These are phyloP conservation scores for Vitis amurensis DNA, from an alignment of 164 flowering plant species.

Conservation along the genomic window DNA sequence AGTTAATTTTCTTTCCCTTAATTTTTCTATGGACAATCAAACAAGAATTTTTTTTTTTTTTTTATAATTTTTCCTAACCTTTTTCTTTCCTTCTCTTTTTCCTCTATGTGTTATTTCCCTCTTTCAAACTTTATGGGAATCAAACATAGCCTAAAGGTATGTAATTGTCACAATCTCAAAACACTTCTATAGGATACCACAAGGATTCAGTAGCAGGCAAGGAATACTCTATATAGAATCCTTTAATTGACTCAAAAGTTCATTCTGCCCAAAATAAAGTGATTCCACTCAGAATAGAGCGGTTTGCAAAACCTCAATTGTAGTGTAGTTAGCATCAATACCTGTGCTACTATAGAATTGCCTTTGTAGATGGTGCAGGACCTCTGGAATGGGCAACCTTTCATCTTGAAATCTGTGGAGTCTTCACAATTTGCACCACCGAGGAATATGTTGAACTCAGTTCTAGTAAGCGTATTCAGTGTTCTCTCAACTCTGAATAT, in stretches of 20 bases:
- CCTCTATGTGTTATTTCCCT: too few relatives aligned
- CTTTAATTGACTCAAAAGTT: background rate
- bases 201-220: too few relatives aligned
- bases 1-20: too few relatives aligned
- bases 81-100: too few relatives aligned
- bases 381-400: conserved; percentile 60
- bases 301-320: background rate
- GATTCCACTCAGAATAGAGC: background rate
- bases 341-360: conserved; percentile 72
- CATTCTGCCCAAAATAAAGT: background rate
- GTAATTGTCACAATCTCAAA: too few relatives aligned
- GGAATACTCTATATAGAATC: too few relatives aligned
- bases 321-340: conserved; percentile 14
- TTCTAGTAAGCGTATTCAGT: conserved; percentile 22
- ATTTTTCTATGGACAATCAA: too few relatives aligned
- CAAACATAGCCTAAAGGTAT: too few relatives aligned
- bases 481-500: conserved; percentile 44
- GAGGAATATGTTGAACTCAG: conserved; percentile 51
- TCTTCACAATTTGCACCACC: conserved; percentile 27
- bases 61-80: too few relatives aligned
- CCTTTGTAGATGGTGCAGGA: conserved; percentile 69
- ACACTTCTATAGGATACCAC: too few relatives aligned
- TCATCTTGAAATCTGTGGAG: conserved; percentile 33
- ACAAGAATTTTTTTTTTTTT: too few relatives aligned
- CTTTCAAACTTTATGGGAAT: too few relatives aligned